Evolutionary conservation across 2,329 filamentous ascomycete genomes (phyloP).

Genomic region (Fusarium luffae): DNA sequence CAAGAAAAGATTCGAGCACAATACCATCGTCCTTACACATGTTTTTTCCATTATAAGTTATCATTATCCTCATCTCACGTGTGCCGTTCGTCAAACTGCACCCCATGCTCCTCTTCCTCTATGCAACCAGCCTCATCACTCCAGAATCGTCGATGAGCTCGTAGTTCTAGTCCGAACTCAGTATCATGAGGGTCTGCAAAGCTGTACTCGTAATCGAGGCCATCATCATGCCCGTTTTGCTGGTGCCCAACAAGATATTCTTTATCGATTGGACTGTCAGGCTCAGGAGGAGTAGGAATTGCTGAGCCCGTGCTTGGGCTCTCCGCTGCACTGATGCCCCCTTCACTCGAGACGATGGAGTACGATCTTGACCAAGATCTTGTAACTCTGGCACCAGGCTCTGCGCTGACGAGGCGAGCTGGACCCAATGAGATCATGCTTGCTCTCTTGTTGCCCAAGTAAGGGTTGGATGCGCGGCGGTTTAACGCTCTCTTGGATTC

Average conservation of each 20-base stretch:
- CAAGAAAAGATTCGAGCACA: conserved; percentile 16
- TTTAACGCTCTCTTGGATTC: conserved; percentile 45
- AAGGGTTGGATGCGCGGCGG: conserved; percentile 31
- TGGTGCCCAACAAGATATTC: conserved; percentile 42
- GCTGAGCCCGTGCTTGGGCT: conserved; percentile 52
- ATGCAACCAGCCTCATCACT: conserved; percentile 51
- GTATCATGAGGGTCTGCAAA: conserved; percentile 47
- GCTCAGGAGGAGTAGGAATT: conserved; percentile 53
- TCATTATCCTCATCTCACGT: conserved; percentile 38
- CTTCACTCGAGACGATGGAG: conserved; percentile 52
- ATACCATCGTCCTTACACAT: conserved; percentile 14
- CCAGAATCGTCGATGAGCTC: conserved; percentile 50
- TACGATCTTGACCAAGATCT: conserved; percentile 44
- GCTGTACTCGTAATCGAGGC: conserved; percentile 47
- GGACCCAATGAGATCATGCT: conserved; percentile 40
- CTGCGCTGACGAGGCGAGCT: conserved; percentile 37
- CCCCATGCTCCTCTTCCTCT: conserved; percentile 51
- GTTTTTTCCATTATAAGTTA: conserved; percentile 18
- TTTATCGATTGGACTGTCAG: conserved; percentile 48
- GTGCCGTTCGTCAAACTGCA: conserved; percentile 39
- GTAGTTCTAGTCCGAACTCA: conserved; percentile 52
- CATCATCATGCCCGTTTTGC: conserved; percentile 37
- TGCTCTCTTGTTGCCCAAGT: conserved; percentile 38
- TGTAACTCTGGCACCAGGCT: conserved; percentile 31
- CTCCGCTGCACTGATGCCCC: conserved; percentile 51